phyloP scores from a whole-genome alignment of 169 alveolate species.

The Plasmodium fragile region DNA sequence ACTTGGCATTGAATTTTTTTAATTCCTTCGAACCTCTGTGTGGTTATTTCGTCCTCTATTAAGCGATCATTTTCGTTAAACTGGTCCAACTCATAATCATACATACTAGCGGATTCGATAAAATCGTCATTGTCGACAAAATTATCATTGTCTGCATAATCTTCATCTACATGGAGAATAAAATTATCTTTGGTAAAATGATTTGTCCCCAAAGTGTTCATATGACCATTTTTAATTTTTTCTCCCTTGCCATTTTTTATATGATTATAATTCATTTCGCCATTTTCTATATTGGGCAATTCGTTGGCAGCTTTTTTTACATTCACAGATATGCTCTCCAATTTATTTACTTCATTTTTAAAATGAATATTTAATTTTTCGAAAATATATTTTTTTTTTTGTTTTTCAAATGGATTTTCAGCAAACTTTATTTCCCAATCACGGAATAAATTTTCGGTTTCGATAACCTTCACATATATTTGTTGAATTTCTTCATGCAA shows the following conservation, averaged over 20 bases:
- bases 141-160: conserved; percentile 29
- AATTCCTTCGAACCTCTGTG: conserved; percentile 49
- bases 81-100: conserved; percentile 74
- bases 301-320: conserved; percentile 76
- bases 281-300: conserved; percentile 71
- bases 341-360: conserved; percentile 73
- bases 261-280: conserved; percentile 52
- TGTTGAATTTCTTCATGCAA: conserved; percentile 77
- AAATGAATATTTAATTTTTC: conserved; percentile 74
- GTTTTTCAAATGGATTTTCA: conserved; percentile 71
- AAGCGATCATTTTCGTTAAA: conserved; percentile 66
- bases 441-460: conserved; percentile 69
- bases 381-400: conserved; percentile 68
- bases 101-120: conserved; percentile 61
- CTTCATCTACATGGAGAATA: conserved; percentile 49
- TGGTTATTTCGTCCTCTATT: conserved; percentile 61
- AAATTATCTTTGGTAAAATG: conserved; percentile 48
- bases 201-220: conserved; percentile 21
- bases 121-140: conserved; percentile 67
- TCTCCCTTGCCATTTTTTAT: neutral
- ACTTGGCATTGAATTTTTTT: conserved; percentile 77
- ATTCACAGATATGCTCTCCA: conserved; percentile 66
- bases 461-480: conserved; percentile 74
- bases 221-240: conserved; percentile 3
- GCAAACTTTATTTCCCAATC: conserved; percentile 75